A percentile compares a stretch with the other conserved stretches of the same genome.
Conservation (phyloP, 2,329 filamentous ascomycete genomes). For the Botrytis hyacinthi region DNA sequence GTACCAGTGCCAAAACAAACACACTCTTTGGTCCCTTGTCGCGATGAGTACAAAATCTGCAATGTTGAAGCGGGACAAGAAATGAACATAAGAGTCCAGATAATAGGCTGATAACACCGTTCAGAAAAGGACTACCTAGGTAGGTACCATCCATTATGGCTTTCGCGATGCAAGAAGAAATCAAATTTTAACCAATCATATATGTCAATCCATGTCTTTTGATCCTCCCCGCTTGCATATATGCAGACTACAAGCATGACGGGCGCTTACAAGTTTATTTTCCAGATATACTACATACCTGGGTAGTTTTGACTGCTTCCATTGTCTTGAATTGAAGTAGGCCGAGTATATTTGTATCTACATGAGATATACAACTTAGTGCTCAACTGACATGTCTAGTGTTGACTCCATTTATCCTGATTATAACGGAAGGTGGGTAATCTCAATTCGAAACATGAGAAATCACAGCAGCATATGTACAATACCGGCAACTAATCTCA, state of each 20-base stretch:
- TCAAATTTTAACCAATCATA: background rate
- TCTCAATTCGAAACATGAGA: slow-evolving; percentile 13
- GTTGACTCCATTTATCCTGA: background rate
- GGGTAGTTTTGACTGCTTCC: background rate
- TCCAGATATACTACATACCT: background rate
- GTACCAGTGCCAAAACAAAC: background rate
- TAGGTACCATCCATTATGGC: background rate
- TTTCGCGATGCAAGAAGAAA: background rate
- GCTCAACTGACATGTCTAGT: slow-evolving; percentile 1
- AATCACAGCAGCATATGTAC: background rate
- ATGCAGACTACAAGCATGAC: slow-evolving; percentile 3
- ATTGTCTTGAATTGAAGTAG: background rate
- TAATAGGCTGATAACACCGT: slow-evolving; percentile 3
- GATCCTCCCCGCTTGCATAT: slow-evolving; percentile 17
- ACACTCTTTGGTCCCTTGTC: background rate
- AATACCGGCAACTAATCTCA: background rate
- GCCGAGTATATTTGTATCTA: background rate
- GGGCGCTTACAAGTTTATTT: slow-evolving; percentile 18
- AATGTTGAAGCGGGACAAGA: background rate
- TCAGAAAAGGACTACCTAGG: background rate
- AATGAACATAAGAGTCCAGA: background rate
- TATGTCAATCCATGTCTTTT: slow-evolving; percentile 13
- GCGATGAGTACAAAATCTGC: slow-evolving; percentile 1
- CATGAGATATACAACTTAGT: background rate
- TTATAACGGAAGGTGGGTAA: background rate